Percentiles rank a stretch among this genome's conserved stretches.
Conservation (phyloP, 2,329 filamentous ascomycete genomes). For the Apiospora kogelbergensis region DNA sequence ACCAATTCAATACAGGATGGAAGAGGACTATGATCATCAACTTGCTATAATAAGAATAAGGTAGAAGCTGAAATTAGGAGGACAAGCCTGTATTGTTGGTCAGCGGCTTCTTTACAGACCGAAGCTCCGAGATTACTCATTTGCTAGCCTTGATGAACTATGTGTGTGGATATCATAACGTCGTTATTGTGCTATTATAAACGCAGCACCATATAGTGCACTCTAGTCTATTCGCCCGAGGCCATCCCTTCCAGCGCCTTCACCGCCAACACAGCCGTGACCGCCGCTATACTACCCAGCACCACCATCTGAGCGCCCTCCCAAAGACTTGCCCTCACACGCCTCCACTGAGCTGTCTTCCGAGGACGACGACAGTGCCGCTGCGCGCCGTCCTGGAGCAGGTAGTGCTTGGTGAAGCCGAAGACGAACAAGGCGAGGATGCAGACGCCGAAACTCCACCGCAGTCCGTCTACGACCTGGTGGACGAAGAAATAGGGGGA, state of each 20-base stretch:
- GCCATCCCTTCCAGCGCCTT: constrained; percentile 41
- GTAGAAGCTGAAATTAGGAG: no score
- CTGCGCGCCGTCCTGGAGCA: constrained; percentile 24
- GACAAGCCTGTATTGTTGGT: no score
- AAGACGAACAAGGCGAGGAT: constrained; percentile 61
- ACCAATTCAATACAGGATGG: no score
- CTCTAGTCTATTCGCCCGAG: constrained; percentile 11
- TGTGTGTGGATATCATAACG: not conserved
- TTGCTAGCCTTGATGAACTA: no score
- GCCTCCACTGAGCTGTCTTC: constrained; percentile 34
- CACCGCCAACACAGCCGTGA: constrained; percentile 54
- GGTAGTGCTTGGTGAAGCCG: constrained; percentile 63
- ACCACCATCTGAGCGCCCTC: constrained; percentile 57
- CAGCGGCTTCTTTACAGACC: no score
- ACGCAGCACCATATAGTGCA: not conserved
- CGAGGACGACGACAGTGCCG: constrained; percentile 22
- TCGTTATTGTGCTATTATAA: not conserved
- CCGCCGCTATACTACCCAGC: constrained; percentile 56
- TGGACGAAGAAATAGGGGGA: constrained; percentile 67
- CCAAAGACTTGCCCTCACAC: constrained; percentile 33
- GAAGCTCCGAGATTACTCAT: no score
- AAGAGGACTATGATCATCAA: no score
- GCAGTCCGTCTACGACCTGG: constrained; percentile 48
- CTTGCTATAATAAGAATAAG: no score
- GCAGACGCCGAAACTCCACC: constrained; percentile 61